Conservation (phyloP, 179 eudicot species). For the Camellia oleifera region DNA sequence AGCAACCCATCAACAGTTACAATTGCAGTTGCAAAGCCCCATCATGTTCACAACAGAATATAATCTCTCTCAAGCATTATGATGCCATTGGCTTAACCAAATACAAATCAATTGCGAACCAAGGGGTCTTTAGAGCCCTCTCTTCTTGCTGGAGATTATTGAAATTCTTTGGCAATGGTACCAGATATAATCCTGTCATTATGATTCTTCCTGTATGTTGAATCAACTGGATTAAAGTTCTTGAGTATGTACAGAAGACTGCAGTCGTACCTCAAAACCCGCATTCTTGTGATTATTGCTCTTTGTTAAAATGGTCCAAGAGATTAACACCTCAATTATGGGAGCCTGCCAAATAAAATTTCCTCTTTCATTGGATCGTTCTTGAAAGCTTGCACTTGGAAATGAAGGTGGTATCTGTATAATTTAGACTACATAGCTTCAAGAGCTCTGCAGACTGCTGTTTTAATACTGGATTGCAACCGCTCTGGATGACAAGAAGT, state of each 20-base stretch:
- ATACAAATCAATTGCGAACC: background rate
- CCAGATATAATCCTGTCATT: background rate
- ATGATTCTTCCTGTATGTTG: background rate
- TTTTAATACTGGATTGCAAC: slow-evolving; percentile 65
- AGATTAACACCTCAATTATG: background rate
- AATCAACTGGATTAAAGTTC: background rate
- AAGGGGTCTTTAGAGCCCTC: background rate
- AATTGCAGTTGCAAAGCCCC: slow-evolving; percentile 6
- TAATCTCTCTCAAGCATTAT: background rate
- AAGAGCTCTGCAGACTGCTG: slow-evolving; percentile 80
- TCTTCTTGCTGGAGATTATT: background rate
- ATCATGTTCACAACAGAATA: background rate
- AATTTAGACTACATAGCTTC: slow-evolving; percentile 82
- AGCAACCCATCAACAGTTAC: background rate
- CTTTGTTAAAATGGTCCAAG: background rate
- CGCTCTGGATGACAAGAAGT: slow-evolving; percentile 83
- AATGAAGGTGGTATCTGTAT: slow-evolving; percentile 64
- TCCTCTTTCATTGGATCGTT: slow-evolving; percentile 55
- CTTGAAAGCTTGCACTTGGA: slow-evolving; percentile 92
- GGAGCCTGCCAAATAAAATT: background rate
- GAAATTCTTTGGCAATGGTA: background rate
- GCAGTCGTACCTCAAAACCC: background rate
- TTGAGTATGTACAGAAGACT: background rate
- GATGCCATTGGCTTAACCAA: background rate
- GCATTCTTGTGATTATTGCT: background rate